Evolutionary conservation across 2,329 filamentous ascomycete genomes (phyloP).

Genomic region (Xylaria sp.): DNA sequence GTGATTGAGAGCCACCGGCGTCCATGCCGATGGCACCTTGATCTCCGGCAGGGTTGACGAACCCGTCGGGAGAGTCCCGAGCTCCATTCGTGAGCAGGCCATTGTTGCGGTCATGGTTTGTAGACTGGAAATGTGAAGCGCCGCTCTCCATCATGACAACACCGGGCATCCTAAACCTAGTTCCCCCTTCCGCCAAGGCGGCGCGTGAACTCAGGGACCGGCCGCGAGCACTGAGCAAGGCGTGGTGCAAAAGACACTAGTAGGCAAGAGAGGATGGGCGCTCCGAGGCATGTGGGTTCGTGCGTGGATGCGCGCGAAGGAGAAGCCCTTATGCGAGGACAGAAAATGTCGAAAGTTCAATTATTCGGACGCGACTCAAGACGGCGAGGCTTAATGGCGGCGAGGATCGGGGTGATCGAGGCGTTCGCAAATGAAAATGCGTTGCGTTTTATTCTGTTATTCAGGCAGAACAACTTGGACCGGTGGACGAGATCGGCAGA

Average conservation of each 20-base stretch:
- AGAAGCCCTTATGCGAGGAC: conserved; percentile 7
- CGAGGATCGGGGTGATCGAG: background rate
- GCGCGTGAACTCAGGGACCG: conserved; percentile 41
- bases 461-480: background rate
- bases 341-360: conserved; percentile 1
- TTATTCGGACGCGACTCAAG: conserved; percentile 18
- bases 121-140: conserved; percentile 63
- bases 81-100: conserved; percentile 51
- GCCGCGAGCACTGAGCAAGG: conserved; percentile 25
- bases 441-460: background rate
- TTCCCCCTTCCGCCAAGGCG: conserved; percentile 51
- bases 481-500: background rate
- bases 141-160: conserved; percentile 67
- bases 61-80: conserved; percentile 42
- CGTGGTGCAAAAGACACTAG: conserved; percentile 24
- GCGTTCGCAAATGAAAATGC: background rate
- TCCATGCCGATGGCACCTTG: conserved; percentile 41
- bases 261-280: conserved; percentile 23
- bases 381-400: conserved; percentile 2
- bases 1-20: conserved; percentile 41
- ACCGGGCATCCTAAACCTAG: conserved; percentile 60
- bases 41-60: conserved; percentile 35
- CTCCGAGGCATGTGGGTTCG: conserved; percentile 38
- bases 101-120: conserved; percentile 67
- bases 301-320: conserved; percentile 27